phyloP scores from a whole-genome alignment of 768 basidiomycete species.

The Leucosporidium scottii region DNA sequence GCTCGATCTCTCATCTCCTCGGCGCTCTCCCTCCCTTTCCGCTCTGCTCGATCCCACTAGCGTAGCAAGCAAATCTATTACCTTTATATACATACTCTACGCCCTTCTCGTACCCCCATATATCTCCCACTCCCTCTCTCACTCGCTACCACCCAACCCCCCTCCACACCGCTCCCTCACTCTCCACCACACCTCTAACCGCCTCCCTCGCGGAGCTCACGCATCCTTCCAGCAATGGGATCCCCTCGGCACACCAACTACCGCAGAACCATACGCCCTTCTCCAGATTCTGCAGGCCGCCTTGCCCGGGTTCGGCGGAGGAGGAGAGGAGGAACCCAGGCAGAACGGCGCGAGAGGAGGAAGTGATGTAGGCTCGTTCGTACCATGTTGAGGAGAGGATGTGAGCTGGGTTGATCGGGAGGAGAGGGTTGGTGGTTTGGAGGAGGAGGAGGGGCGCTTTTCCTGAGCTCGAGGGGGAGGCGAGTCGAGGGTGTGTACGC shows the following conservation, averaged over 20 bases:
- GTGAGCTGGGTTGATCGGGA: constrained; percentile 48
- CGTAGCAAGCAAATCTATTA: no score
- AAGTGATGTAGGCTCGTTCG: constrained; percentile 58
- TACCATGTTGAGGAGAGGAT: constrained; percentile 57
- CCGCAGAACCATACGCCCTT: constrained; percentile 63
- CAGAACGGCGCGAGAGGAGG: constrained; percentile 51
- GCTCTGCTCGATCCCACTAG: no score
- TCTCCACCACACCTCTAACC: constrained; percentile 34
- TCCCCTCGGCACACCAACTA: constrained; percentile 62
- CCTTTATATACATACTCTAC: no score
- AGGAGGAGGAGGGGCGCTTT: constrained; percentile 44
- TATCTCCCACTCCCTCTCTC: no score
- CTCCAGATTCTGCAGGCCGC: constrained; percentile 36
- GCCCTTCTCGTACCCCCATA: no score
- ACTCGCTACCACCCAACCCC: not conserved
- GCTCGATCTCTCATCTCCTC: no score
- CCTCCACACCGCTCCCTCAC: not conserved
- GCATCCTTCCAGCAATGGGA: constrained; percentile 72
- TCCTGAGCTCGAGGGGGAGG: not conserved
- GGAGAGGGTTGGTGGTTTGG: constrained; percentile 69
- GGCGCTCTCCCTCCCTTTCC: no score
- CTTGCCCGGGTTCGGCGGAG: constrained; percentile 40
- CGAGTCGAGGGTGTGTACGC: constrained; percentile 39
- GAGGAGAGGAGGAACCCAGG: constrained; percentile 46
- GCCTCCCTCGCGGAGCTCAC: constrained; percentile 64